Evolutionary conservation across 176 grass and related monocot genomes (phyloP), one percentile per base, ranked within the genome.

Genomic region (Aegilops umbellulata): DNA sequence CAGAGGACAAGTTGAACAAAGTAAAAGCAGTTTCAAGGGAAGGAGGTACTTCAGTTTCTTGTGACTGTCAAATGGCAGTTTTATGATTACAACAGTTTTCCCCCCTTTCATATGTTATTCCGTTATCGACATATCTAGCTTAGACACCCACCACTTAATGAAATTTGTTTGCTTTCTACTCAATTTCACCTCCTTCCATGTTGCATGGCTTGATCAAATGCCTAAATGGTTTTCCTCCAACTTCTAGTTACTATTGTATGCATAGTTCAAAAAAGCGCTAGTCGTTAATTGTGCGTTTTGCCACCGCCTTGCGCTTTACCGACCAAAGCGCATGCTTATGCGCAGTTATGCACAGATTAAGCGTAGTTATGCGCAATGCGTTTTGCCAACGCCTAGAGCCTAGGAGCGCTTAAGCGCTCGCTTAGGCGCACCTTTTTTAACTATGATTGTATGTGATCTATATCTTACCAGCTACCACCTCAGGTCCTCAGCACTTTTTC

Each of bases 1-100:
- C 93, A 44, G 96, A 98, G 80, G 96, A 98, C 65, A 98, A 98
- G 74, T 88, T 98, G 74, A 94, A 98, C 74, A 89, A 92, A 92
- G 91, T 98, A 67, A 95, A 98, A 92, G 91, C 78, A 86, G 84
- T 89, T 87, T 94, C 96, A 58, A 93, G 96, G 91, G 90, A 95
- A 19, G 76, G 77, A 94, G 96, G 96, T 95, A 88, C 19, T 73
- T 85, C 19, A 10, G 9, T 75, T 39, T 73, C 26, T 60, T 69
- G 16, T 78, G 78, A 19, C 32, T 83, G 9, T 38, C 30, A 71
- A 64, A 61, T 84, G 66, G 38, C 9, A 75, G 51, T 27, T 68
- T 75, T 80, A 80, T 76, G 42, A 29, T 73, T 34, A 80, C 84
- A 60, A 47, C 6, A 49, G 20, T 4, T 67, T 10, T 74, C 34